A percentile compares a stretch with the other conserved stretches of the same genome.
Evolutionary conservation across 2,329 filamentous ascomycete genomes (phyloP).

Genomic region (Xylariaceae sp.): DNA sequence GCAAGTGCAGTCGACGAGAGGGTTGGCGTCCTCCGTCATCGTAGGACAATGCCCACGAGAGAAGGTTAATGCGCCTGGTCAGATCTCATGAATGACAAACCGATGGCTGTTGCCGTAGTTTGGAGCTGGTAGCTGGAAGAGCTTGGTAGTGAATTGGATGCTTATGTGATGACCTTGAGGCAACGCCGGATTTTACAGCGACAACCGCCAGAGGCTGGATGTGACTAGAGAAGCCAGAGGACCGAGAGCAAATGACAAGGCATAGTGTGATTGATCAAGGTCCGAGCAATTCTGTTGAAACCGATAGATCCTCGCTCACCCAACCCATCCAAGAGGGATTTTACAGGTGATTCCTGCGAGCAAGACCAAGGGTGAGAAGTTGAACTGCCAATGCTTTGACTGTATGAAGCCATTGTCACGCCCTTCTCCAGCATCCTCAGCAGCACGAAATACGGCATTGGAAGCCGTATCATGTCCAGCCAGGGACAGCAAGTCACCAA

Average conservation of each 20-base stretch:
- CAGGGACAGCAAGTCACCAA: slow-evolving; percentile 19
- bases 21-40: slow-evolving; percentile 45
- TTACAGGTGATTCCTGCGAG: slow-evolving; percentile 42
- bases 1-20: slow-evolving; percentile 24
- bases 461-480: slow-evolving; percentile 17
- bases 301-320: slow-evolving; percentile 36
- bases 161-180: slow-evolving; percentile 9
- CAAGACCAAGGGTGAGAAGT: slow-evolving; percentile 15
- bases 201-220: slow-evolving; percentile 15
- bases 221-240: slow-evolving; percentile 30
- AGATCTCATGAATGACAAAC: slow-evolving; percentile 46
- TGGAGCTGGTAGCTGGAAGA: slow-evolving; percentile 35
- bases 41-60: slow-evolving; percentile 39
- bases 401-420: slow-evolving; percentile 44
- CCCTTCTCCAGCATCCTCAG: slow-evolving; percentile 37
- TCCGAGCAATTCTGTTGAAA: slow-evolving; percentile 42
- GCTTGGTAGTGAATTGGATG: slow-evolving; percentile 23
- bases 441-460: slow-evolving; percentile 16
- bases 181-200: slow-evolving; percentile 17
- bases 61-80: slow-evolving; percentile 56
- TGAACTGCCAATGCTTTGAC: slow-evolving; percentile 39
- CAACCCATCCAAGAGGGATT: slow-evolving; percentile 16
- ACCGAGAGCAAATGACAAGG: slow-evolving; percentile 39
- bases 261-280: slow-evolving; percentile 29
- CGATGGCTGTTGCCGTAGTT: slow-evolving; percentile 35